These are phyloP conservation scores for Lipomyces starkeyi DNA, from an alignment of 805 yeast species.

Conservation along the genomic window DNA sequence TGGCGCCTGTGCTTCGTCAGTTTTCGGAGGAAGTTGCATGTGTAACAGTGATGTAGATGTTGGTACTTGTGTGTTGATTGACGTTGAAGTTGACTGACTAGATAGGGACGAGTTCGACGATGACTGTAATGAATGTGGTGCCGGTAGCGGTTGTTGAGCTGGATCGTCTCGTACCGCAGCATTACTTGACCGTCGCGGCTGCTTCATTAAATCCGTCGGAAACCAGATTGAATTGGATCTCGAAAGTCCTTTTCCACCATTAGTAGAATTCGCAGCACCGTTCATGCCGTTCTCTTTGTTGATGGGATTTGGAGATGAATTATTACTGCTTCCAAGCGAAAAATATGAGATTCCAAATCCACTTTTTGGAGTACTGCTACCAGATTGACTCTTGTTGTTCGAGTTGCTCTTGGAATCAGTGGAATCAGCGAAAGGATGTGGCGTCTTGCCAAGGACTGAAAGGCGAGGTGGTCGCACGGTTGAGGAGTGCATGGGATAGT, in stretches of 20 bases:
- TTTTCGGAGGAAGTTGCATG: conserved; percentile 3
- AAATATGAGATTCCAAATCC: conserved; percentile 14
- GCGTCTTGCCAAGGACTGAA: conserved; percentile 21
- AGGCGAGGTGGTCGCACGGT: conserved; percentile 29
- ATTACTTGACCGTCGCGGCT: not conserved
- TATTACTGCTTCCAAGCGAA: conserved; percentile 9
- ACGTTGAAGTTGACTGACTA: not conserved
- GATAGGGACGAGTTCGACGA: not conserved
- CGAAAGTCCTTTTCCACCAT: not conserved
- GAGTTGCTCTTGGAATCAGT: not conserved
- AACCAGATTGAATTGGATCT: not conserved
- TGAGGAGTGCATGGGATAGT: conserved; percentile 50
- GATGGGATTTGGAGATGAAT: not conserved
- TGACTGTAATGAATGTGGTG: conserved; percentile 17
- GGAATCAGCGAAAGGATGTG: conserved; percentile 20
- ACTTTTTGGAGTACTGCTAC: not conserved
- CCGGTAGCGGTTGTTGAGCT: conserved; percentile 22
- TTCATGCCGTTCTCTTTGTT: not conserved
- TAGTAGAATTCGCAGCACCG: not conserved
- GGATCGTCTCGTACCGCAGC: not conserved
- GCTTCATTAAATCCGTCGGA: conserved; percentile 5
- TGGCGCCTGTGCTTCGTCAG: conserved; percentile 28
- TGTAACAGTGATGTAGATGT: conserved; percentile 6
- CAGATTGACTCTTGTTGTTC: not conserved
- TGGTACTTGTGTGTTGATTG: not conserved